Conservation (phyloP, 306 rosid species). For the Alnus rubra region DNA sequence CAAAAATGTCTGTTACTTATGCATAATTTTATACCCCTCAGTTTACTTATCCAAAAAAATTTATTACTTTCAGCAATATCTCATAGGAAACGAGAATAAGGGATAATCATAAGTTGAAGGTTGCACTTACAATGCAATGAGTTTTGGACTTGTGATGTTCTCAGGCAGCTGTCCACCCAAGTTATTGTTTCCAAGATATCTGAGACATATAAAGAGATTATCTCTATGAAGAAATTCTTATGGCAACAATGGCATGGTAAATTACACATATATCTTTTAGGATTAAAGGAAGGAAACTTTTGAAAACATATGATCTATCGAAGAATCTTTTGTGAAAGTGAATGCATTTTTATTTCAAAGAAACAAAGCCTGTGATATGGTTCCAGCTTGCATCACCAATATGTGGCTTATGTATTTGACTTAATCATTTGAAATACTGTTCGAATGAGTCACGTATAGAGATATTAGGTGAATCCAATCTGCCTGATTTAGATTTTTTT, state of each 20-base stretch:
- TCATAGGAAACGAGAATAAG: background rate
- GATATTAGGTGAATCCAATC: background rate
- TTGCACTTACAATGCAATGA: slow-evolving; percentile 37
- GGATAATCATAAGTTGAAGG: slow-evolving; percentile 6
- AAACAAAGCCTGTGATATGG: background rate
- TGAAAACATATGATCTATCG: background rate
- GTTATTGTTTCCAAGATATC: slow-evolving; percentile 41
- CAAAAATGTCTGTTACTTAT: background rate
- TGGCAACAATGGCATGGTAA: background rate
- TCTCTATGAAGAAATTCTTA: background rate
- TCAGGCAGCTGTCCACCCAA: slow-evolving; percentile 36
- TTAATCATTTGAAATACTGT: background rate
- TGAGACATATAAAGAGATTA: slow-evolving; percentile 12
- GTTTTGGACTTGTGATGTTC: slow-evolving; percentile 26
- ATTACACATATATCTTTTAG: background rate
- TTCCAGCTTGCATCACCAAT: background rate
- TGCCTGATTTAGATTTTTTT: background rate
- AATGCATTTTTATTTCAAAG: background rate
- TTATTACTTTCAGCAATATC: background rate
- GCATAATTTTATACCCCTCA: background rate
- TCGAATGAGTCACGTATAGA: background rate
- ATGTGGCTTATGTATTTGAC: background rate
- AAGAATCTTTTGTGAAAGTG: background rate
- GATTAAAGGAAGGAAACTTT: background rate
- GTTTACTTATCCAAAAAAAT: too few species aligned